Evolutionary conservation across 768 basidiomycete genomes (phyloP).

Genomic region (Leccinum fibrillosum): DNA sequence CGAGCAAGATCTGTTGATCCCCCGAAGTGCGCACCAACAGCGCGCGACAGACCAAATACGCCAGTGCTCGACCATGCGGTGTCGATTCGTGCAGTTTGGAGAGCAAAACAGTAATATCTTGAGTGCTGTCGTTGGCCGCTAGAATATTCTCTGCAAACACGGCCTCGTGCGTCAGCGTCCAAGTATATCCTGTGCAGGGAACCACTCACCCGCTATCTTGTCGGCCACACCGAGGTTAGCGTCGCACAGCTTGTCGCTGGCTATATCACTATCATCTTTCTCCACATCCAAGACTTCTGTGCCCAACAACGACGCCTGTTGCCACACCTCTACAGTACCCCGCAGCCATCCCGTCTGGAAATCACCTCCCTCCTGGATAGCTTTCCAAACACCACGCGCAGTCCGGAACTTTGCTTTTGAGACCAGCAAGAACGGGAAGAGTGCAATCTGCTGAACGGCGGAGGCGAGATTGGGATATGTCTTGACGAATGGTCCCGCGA

Average conservation of each 20-base stretch:
- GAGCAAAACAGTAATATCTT: slow-evolving; percentile 49
- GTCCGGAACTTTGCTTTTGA: slow-evolving; percentile 71
- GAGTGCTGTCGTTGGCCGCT: slow-evolving; percentile 41
- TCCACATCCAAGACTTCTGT: slow-evolving; percentile 30
- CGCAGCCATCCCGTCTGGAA: slow-evolving; percentile 41
- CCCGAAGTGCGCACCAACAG: slow-evolving; percentile 56
- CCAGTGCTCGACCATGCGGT: slow-evolving; percentile 53
- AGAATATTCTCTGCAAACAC: slow-evolving; percentile 58
- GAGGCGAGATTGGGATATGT: slow-evolving; percentile 25
- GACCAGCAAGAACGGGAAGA: slow-evolving; percentile 75
- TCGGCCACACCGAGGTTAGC: slow-evolving; percentile 54
- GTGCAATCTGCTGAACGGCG: slow-evolving; percentile 45
- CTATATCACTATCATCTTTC: slow-evolving; percentile 29
- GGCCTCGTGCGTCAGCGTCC: neutral
- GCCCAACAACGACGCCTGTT: slow-evolving; percentile 24
- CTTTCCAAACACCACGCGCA: slow-evolving; percentile 67
- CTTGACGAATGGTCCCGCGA: slow-evolving; percentile 43
- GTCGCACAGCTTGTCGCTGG: slow-evolving; percentile 43
- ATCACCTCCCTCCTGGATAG: slow-evolving; percentile 42
- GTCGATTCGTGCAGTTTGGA: slow-evolving; percentile 47
- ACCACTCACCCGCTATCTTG: slow-evolving; percentile 59
- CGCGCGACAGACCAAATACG: slow-evolving; percentile 60
- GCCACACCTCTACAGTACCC: slow-evolving; percentile 51
- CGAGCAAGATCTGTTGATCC: slow-evolving; percentile 55
- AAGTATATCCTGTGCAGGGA: neutral